Evolutionary conservation across 495 filamentous ascomycete genomes (phyloP).

Genomic region (Podospora conica): DNA sequence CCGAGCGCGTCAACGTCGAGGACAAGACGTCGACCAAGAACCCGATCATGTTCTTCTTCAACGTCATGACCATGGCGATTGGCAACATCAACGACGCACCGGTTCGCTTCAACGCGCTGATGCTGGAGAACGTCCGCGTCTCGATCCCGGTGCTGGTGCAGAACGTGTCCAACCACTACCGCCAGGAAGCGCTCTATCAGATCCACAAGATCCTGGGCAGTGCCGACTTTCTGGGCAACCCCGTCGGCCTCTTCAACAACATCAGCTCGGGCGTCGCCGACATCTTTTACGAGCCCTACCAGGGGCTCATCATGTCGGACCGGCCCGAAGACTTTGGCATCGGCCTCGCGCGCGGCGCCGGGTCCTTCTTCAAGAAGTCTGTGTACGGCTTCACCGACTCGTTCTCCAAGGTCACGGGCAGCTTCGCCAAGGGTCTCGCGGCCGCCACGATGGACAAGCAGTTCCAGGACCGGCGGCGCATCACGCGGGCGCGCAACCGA

Average conservation of each 20-base stretch:
- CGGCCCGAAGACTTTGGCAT: conserved; percentile 87
- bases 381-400: conserved; percentile 95
- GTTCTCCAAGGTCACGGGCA: conserved; percentile 92
- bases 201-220: conserved; percentile 94
- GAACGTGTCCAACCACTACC: conserved; percentile 89
- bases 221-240: conserved; percentile 97
- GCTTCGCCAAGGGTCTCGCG: conserved; percentile 90
- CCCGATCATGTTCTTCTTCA: conserved; percentile 95
- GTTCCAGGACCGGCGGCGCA: conserved; percentile 91
- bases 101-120: conserved; percentile 81
- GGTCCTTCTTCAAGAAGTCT: conserved; percentile 96
- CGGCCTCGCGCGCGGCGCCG: conserved; percentile 93
- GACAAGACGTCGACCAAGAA: conserved; percentile 85
- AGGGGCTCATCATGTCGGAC: conserved; percentile 94
- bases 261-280: conserved; percentile 93
- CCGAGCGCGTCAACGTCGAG: conserved; percentile 92
- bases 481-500: conserved; percentile 85
- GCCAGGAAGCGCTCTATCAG: conserved; percentile 90
- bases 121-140: conserved; percentile 92
- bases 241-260: conserved; percentile 96
- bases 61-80: conserved; percentile 97
- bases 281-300: conserved; percentile 98
- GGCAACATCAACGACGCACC: conserved; percentile 98
- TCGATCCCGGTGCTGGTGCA: conserved; percentile 75
- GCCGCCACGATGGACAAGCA: conserved; percentile 97